phyloP scores from a whole-genome alignment of 2,329 filamentous ascomycete species.

The Microsporum ferrugineum region DNA sequence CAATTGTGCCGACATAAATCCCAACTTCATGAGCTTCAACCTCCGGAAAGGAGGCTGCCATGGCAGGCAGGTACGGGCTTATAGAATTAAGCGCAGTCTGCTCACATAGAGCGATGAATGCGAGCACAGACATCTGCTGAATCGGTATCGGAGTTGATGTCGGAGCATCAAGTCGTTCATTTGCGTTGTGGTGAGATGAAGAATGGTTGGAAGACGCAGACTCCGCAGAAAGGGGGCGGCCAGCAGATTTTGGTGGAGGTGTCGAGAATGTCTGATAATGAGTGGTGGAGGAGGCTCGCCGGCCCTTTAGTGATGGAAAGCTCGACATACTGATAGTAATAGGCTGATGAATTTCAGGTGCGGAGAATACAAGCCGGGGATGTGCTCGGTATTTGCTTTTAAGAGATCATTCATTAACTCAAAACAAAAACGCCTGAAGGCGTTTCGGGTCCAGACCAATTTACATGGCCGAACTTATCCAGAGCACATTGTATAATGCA shows the following conservation, averaged over 20 bases:
- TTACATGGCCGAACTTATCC: background rate
- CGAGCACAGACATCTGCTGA: conserved; percentile 71
- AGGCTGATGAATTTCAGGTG: background rate
- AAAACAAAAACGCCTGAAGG: background rate
- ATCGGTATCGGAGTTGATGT: conserved; percentile 62
- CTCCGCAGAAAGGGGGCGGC: conserved; percentile 33
- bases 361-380: background rate
- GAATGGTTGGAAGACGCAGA: conserved; percentile 27
- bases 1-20: conserved; percentile 79
- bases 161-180: background rate
- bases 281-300: conserved; percentile 22
- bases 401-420: background rate
- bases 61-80: conserved; percentile 83
- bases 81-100: conserved; percentile 97
- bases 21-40: conserved; percentile 61
- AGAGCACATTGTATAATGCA: background rate
- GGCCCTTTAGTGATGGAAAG: background rate
- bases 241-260: conserved; percentile 37
- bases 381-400: background rate
- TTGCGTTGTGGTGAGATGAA: background rate
- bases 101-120: conserved; percentile 79
- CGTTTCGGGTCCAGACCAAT: background rate
- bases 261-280: conserved; percentile 41
- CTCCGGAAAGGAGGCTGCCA: conserved; percentile 77
- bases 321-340: background rate